Percentiles rank a stretch among this genome's conserved stretches.
Conservation (phyloP, 208 protist genomes). For the Herpetomonas samuelpessoai region DNA sequence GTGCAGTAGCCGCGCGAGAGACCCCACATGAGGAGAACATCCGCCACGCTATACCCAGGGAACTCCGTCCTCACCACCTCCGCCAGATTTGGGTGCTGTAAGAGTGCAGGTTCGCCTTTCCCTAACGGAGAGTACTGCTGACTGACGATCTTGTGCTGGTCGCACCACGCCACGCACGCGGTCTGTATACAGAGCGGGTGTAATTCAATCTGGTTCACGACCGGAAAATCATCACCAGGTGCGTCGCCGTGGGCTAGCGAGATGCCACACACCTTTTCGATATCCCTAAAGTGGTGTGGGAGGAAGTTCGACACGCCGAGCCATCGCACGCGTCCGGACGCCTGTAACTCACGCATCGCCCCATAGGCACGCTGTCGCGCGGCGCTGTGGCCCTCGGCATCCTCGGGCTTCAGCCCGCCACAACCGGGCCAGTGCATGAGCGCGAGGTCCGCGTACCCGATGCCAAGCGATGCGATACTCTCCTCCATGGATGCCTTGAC, state of each 20-base stretch:
- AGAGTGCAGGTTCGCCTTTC: constrained; percentile 39
- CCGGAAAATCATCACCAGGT: constrained; percentile 5
- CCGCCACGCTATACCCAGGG: constrained; percentile 28
- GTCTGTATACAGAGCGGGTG: constrained; percentile 76
- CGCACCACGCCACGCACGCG: constrained; percentile 54
- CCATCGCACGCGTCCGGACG: constrained; percentile 41
- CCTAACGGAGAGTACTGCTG: constrained; percentile 87
- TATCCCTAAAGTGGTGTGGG: constrained; percentile 56
- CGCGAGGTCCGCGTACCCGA: constrained; percentile 71
- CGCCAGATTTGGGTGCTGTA: constrained; percentile 47
- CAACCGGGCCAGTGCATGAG: constrained; percentile 87
- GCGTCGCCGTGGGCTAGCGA: neutral
- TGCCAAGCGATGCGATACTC: constrained; percentile 56
- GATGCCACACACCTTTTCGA: constrained; percentile 16
- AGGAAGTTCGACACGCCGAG: constrained; percentile 87
- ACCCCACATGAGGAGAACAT: constrained; percentile 77
- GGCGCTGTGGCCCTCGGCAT: constrained; percentile 39
- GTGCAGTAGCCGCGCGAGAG: constrained; percentile 64
- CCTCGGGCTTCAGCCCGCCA: constrained; percentile 40
- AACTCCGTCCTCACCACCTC: constrained; percentile 41
- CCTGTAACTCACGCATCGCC: constrained; percentile 54
- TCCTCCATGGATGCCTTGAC: constrained; percentile 42
- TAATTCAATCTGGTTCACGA: constrained; percentile 87
- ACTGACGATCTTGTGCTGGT: constrained; percentile 45
- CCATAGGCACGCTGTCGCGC: constrained; percentile 66